These are phyloP conservation scores for Colletotrichum sp. DNA, from an alignment of 2,329 filamentous ascomycete species.

Conservation along the genomic window DNA sequence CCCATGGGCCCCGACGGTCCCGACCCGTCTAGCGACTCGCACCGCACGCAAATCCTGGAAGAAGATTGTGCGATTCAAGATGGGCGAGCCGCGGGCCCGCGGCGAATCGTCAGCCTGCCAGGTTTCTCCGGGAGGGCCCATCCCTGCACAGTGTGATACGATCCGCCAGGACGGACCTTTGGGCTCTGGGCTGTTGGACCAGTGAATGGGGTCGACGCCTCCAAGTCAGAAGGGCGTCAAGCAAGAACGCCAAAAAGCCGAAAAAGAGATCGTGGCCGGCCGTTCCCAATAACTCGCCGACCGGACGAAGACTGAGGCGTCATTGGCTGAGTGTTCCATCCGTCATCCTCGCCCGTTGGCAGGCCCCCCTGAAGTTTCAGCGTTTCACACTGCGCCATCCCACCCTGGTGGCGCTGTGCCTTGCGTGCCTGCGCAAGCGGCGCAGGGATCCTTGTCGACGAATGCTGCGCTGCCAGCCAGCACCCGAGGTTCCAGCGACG, in stretches of 20 bases:
- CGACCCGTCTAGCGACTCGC: not conserved
- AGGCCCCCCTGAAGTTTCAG: conserved; percentile 22
- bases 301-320: not conserved
- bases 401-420: conserved; percentile 16
- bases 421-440: conserved; percentile 24
- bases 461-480: not conserved
- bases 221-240: not conserved
- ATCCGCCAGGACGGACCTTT: not conserved
- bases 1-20: not conserved
- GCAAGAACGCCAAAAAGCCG: not conserved
- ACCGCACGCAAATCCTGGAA: not conserved
- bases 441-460: not conserved
- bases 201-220: not conserved
- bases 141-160: conserved; percentile 15
- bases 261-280: conserved; percentile 7
- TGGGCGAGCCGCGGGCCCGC: conserved; percentile 7
- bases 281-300: not conserved
- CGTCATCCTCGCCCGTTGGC: conserved; percentile 5
- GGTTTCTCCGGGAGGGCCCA: conserved; percentile 1
- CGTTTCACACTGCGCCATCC: conserved; percentile 23
- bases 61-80: conserved; percentile 2
- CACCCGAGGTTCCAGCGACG: not conserved
- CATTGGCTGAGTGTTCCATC: conserved; percentile 15
- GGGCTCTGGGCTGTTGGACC: not conserved
- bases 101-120: not conserved